Evolutionary conservation across 2,329 filamentous ascomycete species (phyloP).

Genomic region (Paecilomyces variotii): DNA sequence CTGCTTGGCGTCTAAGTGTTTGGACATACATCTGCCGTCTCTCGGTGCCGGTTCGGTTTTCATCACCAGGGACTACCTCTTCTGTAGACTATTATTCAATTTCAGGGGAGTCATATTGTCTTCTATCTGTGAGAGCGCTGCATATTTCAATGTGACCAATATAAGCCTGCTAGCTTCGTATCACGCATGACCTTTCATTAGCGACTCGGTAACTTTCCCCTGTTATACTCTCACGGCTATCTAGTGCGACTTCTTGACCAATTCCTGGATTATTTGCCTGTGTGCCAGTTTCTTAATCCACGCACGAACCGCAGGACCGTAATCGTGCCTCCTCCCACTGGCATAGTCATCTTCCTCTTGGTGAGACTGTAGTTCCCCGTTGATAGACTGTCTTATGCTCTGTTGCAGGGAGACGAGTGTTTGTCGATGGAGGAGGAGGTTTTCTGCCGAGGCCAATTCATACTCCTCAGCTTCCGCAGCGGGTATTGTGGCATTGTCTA

Average conservation of each 20-base stretch:
- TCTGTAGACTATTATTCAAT: not conserved
- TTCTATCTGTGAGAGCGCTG: not conserved
- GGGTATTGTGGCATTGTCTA: constrained; percentile 26
- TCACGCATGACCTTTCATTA: not conserved
- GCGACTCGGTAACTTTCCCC: not conserved
- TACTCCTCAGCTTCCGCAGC: constrained; percentile 16
- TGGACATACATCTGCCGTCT: not conserved
- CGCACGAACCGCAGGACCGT: constrained; percentile 57
- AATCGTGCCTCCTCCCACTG: constrained; percentile 49
- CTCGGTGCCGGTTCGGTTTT: not conserved
- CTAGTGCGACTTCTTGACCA: constrained; percentile 7
- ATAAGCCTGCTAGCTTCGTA: not conserved
- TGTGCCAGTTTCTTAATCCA: constrained; percentile 65
- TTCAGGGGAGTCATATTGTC: not conserved
- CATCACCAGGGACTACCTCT: not conserved
- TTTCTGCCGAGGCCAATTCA: constrained; percentile 13
- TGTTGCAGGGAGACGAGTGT: constrained; percentile 23
- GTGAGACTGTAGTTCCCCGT: constrained; percentile 32
- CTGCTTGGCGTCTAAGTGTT: constrained; percentile 46
- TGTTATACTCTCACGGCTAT: not conserved
- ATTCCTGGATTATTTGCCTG: constrained; percentile 48
- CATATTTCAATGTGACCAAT: not conserved
- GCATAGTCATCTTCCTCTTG: constrained; percentile 34
- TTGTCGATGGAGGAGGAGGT: constrained; percentile 23
- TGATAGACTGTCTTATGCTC: constrained; percentile 26